Base-by-base conservation (phyloP, 140 eudicot genomes). In the Anethum foeniculum region DNA sequence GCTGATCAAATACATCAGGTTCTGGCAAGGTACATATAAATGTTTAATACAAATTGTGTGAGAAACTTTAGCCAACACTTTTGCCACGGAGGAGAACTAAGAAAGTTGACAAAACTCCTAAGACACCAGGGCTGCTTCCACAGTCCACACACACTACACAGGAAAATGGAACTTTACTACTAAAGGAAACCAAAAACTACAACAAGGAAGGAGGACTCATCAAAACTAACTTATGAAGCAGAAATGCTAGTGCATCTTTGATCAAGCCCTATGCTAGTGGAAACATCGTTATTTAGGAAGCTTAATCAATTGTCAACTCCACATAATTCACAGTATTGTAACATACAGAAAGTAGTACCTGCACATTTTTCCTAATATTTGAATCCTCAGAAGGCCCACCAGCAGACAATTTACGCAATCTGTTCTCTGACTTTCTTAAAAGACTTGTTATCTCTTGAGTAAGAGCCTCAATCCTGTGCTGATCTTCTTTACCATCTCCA, bases 401-500 rank as follows among this genome's bases (percentile, higher is more conserved):
- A 81, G 97, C 88, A 86, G 98, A 88, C 83, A 90, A 90, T 82
- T 79, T 88, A 77, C 90, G 90, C 78, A 94, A 84, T 68, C 86
- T 90, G 78, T 80, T 94, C 80, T 94, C 96, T 10, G 97, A 94
- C 56, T 85, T 90, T 80, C 77, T 92, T 46, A 94, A 71, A 21
- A 94, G 89, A 80, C 79, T 88, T 36, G 98, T 94, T 85, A 94
- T 92, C 89, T 94, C 97, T 18, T 90, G 90, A 44, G 95, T 94
- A 80, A 94, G 95, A 68, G 91, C 81, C 83, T 94, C 97, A 80
- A 94, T 94, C 80, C 79, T 85, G 87, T 80, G 89, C 75, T 92
- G 97, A 86, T 92, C 97, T 86, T 94, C 98, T 84, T 82, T 92
- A 69, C 95, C 97, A 83, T 92, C 98, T 60, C 95, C 97, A 88